Evolutionary conservation across 2,329 filamentous ascomycete genomes (phyloP).

Genomic region (Tolypocladium endophyticum): DNA sequence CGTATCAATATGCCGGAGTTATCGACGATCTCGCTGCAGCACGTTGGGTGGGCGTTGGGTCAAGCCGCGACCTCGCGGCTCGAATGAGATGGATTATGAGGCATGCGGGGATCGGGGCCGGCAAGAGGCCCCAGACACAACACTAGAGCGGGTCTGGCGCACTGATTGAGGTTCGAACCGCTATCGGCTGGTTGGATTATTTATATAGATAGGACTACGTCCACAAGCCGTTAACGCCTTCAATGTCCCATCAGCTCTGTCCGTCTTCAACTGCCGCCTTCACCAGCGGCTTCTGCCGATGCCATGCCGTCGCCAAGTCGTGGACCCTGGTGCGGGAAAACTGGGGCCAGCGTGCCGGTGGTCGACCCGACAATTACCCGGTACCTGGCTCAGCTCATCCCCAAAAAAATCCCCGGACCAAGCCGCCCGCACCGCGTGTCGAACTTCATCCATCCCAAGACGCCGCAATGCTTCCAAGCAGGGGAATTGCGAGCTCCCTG

Average conservation of each 20-base stretch:
- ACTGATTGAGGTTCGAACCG: background rate
- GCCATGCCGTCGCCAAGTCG: background rate
- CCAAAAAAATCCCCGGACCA: constrained; percentile 18
- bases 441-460: constrained; percentile 1
- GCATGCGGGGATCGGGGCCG: background rate
- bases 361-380: constrained; percentile 25
- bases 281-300: background rate
- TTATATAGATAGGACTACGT: background rate
- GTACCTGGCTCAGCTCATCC: constrained; percentile 16
- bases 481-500: constrained; percentile 30
- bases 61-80: background rate
- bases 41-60: background rate
- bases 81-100: background rate
- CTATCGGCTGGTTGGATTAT: background rate
- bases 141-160: background rate
- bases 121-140: background rate
- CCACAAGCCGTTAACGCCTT: background rate
- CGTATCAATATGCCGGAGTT: background rate
- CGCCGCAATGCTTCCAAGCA: constrained; percentile 33
- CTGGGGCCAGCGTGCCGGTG: background rate
- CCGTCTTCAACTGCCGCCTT: background rate
- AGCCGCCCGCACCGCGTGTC: constrained; percentile 2
- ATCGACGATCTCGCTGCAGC: background rate
- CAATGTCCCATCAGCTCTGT: background rate
- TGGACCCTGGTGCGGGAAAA: background rate